phyloP scores from a whole-genome alignment of 305 asterid genomes.

The Ajuga reptans region DNA sequence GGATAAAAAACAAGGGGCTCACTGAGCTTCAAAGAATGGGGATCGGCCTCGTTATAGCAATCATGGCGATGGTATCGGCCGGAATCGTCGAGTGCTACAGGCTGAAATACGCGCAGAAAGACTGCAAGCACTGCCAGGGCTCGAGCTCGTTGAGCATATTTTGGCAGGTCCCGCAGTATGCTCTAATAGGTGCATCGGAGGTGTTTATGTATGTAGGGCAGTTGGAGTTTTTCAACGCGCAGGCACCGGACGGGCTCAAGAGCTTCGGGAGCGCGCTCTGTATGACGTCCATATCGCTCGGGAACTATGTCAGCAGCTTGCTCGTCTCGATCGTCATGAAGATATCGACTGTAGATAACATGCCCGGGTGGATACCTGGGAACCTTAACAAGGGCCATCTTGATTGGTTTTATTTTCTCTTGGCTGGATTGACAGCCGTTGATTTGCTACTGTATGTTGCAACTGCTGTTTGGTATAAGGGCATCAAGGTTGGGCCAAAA shows the following conservation, averaged over 20 bases:
- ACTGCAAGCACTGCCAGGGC: slow-evolving; percentile 46
- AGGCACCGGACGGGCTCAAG: slow-evolving; percentile 47
- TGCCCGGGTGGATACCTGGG: slow-evolving; percentile 55
- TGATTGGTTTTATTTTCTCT: slow-evolving; percentile 63
- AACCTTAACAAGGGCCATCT: slow-evolving; percentile 67
- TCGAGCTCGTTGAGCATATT: slow-evolving; percentile 52
- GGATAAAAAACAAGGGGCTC: slow-evolving; percentile 31
- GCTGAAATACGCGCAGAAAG: slow-evolving; percentile 37
- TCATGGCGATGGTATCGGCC: slow-evolving; percentile 50
- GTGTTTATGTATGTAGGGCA: slow-evolving; percentile 56
- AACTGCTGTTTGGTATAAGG: slow-evolving; percentile 65
- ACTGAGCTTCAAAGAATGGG: slow-evolving; percentile 69
- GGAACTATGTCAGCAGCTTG: slow-evolving; percentile 49
- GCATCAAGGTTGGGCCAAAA: slow-evolving; percentile 49
- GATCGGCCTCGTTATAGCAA: slow-evolving; percentile 51
- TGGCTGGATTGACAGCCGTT: slow-evolving; percentile 64
- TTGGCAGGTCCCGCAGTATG: slow-evolving; percentile 54
- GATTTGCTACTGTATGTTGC: slow-evolving; percentile 52
- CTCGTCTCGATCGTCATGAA: slow-evolving; percentile 49
- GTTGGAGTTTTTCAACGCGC: slow-evolving; percentile 48
- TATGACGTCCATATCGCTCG: slow-evolving; percentile 51
- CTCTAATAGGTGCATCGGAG: slow-evolving; percentile 47
- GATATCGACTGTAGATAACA: slow-evolving; percentile 35
- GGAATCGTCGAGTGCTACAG: slow-evolving; percentile 48
- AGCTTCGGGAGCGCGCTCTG: slow-evolving; percentile 58